Evolutionary conservation across 768 basidiomycete genomes (phyloP), one percentile per base, ranked within the genome.

Genomic region (Pholiota conissans): DNA sequence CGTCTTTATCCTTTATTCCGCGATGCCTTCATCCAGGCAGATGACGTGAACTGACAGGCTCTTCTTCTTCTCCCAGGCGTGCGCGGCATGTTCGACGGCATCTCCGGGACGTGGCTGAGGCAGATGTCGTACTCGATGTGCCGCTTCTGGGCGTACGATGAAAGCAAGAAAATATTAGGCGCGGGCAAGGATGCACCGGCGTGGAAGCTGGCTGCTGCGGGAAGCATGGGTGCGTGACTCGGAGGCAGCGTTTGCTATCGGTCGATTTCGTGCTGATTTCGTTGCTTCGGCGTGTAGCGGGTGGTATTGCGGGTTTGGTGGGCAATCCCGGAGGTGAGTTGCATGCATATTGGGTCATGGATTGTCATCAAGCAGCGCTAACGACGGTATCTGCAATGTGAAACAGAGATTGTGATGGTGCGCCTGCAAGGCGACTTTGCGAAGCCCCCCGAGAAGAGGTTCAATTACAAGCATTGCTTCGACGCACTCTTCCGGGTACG

Each of bases 51-150:
- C n/a, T n/a, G n/a, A n/a, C n/a, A n/a, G n/a, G 30, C 30, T 6
- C 13, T 32, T 32, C 30, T 32, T 20, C 13, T 27, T 56, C 48
- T 49, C 60, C 57, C 55, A 83, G 85, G 85, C 57, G 73, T 76
- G 49, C 79, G 84, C 35, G 93, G 93, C 2, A 78, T 95, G 48
- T 93, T 84, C 66, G 93, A 94, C 67, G 93, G 93, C 16, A 91
- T 94, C 58, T 78, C 87, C 2, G 93, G 93, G 28, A 96, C 93
- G 26, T 89, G 91, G 85, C 73, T 96, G 72, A 84, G 93, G 27
- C 93, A 96, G 74, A 93, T 95, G 91, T 90, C 87, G 30, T 95
- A 95, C 74, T 93, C 90, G 40, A 77, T 94, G 70, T 93, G 91
- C 70, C 81, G 93, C n/a, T 95, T 94, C 77, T 94, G 91, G 85